Evolutionary conservation across 208 protist species (phyloP).

Genomic region (Leishmania amazonensis): DNA sequence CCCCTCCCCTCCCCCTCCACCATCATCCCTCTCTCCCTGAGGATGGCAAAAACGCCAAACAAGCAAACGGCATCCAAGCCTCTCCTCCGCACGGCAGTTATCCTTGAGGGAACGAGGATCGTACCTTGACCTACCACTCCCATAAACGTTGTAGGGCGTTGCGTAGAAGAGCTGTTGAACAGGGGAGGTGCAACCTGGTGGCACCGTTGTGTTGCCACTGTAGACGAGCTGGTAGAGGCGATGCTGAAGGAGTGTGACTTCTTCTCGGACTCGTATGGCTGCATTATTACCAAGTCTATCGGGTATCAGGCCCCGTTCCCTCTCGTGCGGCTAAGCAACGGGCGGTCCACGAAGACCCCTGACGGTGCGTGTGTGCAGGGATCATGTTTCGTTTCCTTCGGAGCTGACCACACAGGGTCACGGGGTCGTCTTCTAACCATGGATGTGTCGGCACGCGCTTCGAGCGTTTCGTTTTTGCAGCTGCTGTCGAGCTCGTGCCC

Average conservation of each 20-base stretch:
- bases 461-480: conserved; percentile 30
- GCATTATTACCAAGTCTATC: conserved; percentile 44
- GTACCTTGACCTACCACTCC: not conserved
- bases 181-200: not conserved
- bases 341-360: not conserved
- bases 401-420: not conserved
- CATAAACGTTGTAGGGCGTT: not conserved
- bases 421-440: conserved; percentile 29
- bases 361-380: conserved; percentile 10
- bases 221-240: not conserved
- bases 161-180: not conserved
- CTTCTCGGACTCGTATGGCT: conserved; percentile 62
- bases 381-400: conserved; percentile 23
- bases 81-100: not conserved
- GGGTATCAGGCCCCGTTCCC: conserved; percentile 60
- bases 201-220: not conserved
- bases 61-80: not conserved
- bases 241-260: conserved; percentile 42
- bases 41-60: not conserved
- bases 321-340: conserved; percentile 36
- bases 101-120: not conserved
- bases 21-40: not conserved
- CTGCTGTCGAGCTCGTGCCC: conserved; percentile 4
- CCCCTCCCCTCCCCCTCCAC: not conserved
- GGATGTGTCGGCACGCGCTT: conserved; percentile 3